Conservation (phyloP, 495 filamentous ascomycete species). For the Rostrohypoxylon terebratum region DNA sequence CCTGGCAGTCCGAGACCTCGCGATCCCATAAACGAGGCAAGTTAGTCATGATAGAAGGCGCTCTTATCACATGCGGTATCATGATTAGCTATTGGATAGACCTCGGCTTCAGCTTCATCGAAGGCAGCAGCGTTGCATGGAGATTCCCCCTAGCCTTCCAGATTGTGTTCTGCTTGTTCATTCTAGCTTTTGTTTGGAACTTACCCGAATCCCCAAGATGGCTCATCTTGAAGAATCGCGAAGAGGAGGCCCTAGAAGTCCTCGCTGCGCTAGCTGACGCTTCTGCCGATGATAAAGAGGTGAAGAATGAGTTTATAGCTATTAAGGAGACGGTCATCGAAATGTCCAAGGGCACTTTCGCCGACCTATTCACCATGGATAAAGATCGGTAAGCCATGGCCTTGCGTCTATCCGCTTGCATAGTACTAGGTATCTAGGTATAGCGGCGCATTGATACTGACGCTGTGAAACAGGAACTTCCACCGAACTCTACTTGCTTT, state of each 20-base stretch:
- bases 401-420: too few relatives aligned
- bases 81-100: constrained; percentile 82
- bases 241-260: constrained; percentile 73
- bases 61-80: constrained; percentile 78
- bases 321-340: constrained; percentile 83
- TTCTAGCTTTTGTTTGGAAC: constrained; percentile 69
- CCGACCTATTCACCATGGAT: constrained; percentile 77
- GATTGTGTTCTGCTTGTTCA: constrained; percentile 72
- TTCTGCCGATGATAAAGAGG: constrained; percentile 62
- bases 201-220: constrained; percentile 81
- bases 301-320: constrained; percentile 73
- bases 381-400: constrained; percentile 60
- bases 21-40: constrained; percentile 79
- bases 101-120: constrained; percentile 74
- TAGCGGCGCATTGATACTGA: constrained; percentile 12
- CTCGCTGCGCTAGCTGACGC: constrained; percentile 70
- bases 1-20: constrained; percentile 83
- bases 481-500: constrained; percentile 78
- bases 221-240: constrained; percentile 75
- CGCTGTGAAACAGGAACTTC: constrained; percentile 64
- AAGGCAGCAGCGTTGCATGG: constrained; percentile 72
- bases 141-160: constrained; percentile 81
- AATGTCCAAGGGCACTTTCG: constrained; percentile 72
- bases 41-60: constrained; percentile 82
- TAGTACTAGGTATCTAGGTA: background rate